phyloP scores from a whole-genome alignment of 768 basidiomycete species.

The Tylopilus cervinicoccineus region DNA sequence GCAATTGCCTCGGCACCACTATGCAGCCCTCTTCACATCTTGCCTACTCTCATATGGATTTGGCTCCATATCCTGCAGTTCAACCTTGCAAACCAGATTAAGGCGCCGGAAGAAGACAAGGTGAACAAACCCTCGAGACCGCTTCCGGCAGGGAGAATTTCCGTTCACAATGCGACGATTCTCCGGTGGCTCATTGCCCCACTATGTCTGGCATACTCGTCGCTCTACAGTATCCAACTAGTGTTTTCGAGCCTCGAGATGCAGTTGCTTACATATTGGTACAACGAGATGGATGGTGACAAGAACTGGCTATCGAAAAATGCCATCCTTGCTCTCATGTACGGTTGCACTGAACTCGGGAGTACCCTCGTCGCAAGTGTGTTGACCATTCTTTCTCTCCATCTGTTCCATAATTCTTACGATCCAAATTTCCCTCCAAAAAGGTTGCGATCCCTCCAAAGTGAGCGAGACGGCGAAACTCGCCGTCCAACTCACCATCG shows the following conservation, averaged over 20 bases:
- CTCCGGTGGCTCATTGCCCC: slow-evolving; percentile 36
- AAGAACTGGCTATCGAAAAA: slow-evolving; percentile 39
- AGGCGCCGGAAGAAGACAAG: slow-evolving; percentile 39
- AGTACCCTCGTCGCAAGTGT: slow-evolving; percentile 37
- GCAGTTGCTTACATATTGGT: slow-evolving; percentile 31
- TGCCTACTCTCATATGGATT: slow-evolving; percentile 38
- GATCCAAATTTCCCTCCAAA: not conserved
- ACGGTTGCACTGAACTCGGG: slow-evolving; percentile 36
- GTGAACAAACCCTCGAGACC: slow-evolving; percentile 45
- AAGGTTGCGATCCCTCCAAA: slow-evolving; percentile 21
- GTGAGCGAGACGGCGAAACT: slow-evolving; percentile 28
- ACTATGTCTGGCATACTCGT: slow-evolving; percentile 34
- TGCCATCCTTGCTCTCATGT: slow-evolving; percentile 36
- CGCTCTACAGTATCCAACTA: slow-evolving; percentile 29
- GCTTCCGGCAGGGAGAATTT: slow-evolving; percentile 41
- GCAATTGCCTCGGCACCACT: slow-evolving; percentile 36
- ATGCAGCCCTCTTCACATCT: slow-evolving; percentile 23
- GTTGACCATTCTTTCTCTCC: not conserved
- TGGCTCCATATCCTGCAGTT: slow-evolving; percentile 45
- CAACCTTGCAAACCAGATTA: slow-evolving; percentile 42
- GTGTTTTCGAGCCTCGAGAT: slow-evolving; percentile 33
- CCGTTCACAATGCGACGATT: slow-evolving; percentile 29
- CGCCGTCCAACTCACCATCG: slow-evolving; percentile 34
- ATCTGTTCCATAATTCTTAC: not conserved
- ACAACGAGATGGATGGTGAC: slow-evolving; percentile 38